Base-by-base conservation (phyloP, 805 yeast species). In the Blastobotrys terrestris region DNA sequence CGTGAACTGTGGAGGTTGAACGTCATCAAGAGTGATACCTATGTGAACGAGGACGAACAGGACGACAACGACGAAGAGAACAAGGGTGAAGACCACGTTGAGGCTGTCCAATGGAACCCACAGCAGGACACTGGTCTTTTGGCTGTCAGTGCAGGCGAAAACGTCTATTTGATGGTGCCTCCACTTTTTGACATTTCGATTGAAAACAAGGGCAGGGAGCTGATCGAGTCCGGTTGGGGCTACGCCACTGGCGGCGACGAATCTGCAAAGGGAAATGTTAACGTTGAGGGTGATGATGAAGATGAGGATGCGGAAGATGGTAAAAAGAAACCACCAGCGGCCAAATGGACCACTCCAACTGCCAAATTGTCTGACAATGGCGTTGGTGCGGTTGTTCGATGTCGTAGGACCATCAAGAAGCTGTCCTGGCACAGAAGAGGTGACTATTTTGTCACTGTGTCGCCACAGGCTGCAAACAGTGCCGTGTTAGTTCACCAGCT, bases 401-500 rank as follows among this genome's bases (percentile, higher is more conserved):
- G 85, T 57, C 68, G 72, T 15, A 78, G 77, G 63, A 78, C 87
- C 0, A 80, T 92, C 56, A 90, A 88, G 70, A 84, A 83, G 64
- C 60, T 94, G 19, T 80, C 96, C 59, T 94, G 99, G 99, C 99
- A 94, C 70, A 79, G 97, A 68, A 86, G 87, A 65, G 99, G 99
- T 63, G 99, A 94, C 73, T 94, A 94, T 67, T 87, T 94, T 62
- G 96, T 92, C 58, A 84, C 95, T 2, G 95, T 89, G n/a, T 83
- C 96, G n/a, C 97, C 98, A 50, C 94, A 88, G 50, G 85, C 89
- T 49, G 88, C 87, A 52, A 83, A 89, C 65, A 79, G 91, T 8
- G 84, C 98, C 4, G 96, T 94, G 42, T 76, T 94, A 56, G 89
- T 94, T 58, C 99, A 94, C 71, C 98, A 94, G 74, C 72, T 94